Conservation (phyloP, 768 basidiomycete genomes). For the Austroboletus festivus region DNA sequence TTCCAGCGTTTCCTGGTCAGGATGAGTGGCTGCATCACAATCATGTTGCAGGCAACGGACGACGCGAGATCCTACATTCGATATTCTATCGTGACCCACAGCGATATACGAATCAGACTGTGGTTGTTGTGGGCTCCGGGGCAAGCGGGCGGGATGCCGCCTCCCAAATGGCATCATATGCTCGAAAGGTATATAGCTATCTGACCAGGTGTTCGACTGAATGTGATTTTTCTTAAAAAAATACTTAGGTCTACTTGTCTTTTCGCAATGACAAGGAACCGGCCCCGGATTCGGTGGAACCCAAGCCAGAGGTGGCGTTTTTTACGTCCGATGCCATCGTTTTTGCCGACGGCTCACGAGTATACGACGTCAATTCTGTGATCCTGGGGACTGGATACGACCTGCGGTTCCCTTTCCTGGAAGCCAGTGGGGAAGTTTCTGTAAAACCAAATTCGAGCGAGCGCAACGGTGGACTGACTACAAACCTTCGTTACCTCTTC, state of each 20-base stretch:
- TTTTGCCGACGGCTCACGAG: slow-evolving; percentile 44
- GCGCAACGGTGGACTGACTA: slow-evolving; percentile 33
- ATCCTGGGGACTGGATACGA: slow-evolving; percentile 58
- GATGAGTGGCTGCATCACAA: slow-evolving; percentile 44
- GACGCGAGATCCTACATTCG: slow-evolving; percentile 47
- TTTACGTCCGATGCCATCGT: slow-evolving; percentile 44
- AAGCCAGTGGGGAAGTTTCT: slow-evolving; percentile 22
- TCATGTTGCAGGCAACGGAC: slow-evolving; percentile 2
- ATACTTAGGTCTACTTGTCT: slow-evolving; percentile 34
- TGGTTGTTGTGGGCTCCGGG: slow-evolving; percentile 50
- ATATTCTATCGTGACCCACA: slow-evolving; percentile 51
- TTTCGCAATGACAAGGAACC: slow-evolving; percentile 28
- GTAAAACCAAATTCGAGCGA: slow-evolving; percentile 17
- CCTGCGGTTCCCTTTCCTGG: slow-evolving; percentile 47
- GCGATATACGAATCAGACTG: slow-evolving; percentile 38
- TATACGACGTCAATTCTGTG: slow-evolving; percentile 42
- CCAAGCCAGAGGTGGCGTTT: slow-evolving; percentile 46
- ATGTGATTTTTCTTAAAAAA: background rate
- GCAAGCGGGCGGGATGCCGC: slow-evolving; percentile 47
- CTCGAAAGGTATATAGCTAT: slow-evolving; percentile 38
- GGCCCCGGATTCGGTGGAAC: slow-evolving; percentile 20
- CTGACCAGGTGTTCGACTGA: background rate
- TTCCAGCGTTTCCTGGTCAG: slow-evolving; percentile 45
- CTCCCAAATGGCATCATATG: slow-evolving; percentile 38
- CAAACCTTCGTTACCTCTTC: slow-evolving; percentile 53